phyloP scores from a whole-genome alignment of 1,284 basidiomycete species.

The Hymenochaete sp. region DNA sequence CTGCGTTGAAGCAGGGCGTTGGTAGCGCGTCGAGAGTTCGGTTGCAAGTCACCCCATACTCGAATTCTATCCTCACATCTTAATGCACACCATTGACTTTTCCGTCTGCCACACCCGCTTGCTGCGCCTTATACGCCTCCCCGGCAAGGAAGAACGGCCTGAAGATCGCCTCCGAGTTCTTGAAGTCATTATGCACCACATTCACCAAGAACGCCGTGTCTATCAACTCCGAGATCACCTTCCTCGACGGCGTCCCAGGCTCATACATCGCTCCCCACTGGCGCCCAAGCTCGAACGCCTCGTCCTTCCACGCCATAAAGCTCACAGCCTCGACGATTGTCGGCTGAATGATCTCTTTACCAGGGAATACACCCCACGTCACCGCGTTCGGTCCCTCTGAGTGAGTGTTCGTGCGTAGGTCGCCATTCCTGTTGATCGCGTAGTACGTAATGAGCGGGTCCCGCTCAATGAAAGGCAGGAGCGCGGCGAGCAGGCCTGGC shows the following conservation, averaged over 20 bases:
- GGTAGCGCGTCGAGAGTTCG: background rate
- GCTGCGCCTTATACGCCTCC: constrained; percentile 38
- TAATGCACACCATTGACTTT: constrained; percentile 28
- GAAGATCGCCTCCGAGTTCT: constrained; percentile 78
- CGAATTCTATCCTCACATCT: background rate
- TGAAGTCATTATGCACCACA: constrained; percentile 96
- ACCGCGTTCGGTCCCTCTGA: constrained; percentile 95
- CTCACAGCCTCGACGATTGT: constrained; percentile 97
- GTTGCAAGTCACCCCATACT: background rate
- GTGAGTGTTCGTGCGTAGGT: constrained; percentile 87
- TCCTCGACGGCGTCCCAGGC: constrained; percentile 62
- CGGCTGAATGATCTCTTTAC: constrained; percentile 95
- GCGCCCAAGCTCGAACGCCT: constrained; percentile 90
- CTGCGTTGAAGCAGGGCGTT: background rate
- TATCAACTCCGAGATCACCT: constrained; percentile 74
- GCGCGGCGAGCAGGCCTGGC: constrained; percentile 61
- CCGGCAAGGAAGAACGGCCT: constrained; percentile 75
- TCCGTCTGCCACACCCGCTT: constrained; percentile 26
- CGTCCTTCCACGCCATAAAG: constrained; percentile 99
- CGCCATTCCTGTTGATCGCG: constrained; percentile 87
- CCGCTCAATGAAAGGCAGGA: constrained; percentile 81
- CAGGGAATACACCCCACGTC: constrained; percentile 99
- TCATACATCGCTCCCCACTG: constrained; percentile 95
- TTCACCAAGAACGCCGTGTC: constrained; percentile 87
- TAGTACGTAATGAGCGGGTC: constrained; percentile 94